Evolutionary conservation across 768 basidiomycete genomes (phyloP).

Genomic region (Tremella yokohamensis): DNA sequence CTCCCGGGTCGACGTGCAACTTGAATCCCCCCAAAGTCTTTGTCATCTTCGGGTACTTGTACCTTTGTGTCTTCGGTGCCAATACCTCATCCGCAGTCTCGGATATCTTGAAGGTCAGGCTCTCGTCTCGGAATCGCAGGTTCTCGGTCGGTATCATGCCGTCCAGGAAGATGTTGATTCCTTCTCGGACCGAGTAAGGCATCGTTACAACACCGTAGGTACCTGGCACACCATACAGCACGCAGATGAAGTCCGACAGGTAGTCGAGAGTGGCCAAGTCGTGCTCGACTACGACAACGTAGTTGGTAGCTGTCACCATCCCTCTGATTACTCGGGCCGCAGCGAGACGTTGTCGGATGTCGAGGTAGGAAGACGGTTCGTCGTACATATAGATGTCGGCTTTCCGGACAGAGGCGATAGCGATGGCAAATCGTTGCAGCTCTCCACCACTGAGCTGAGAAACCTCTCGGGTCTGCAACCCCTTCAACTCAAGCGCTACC

Average conservation of each 20-base stretch:
- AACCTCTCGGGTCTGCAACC: constrained; percentile 81
- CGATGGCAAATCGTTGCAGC: constrained; percentile 95
- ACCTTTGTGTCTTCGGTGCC: constrained; percentile 80
- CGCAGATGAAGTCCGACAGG: constrained; percentile 96
- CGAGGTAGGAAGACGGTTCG: constrained; percentile 96
- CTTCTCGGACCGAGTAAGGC: constrained; percentile 97
- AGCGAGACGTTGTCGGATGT: constrained; percentile 89
- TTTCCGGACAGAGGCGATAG: constrained; percentile 88
- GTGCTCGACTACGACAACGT: constrained; percentile 97
- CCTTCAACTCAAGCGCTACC: constrained; percentile 78
- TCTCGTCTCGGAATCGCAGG: constrained; percentile 93
- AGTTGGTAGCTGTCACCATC: constrained; percentile 74
- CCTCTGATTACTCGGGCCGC: constrained; percentile 93
- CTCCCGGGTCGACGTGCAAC: constrained; percentile 80
- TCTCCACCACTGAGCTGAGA: constrained; percentile 90
- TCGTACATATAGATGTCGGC: constrained; percentile 72
- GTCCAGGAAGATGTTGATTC: constrained; percentile 99
- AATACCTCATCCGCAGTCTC: constrained; percentile 90
- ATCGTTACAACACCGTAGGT: constrained; percentile 82
- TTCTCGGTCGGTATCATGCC: constrained; percentile 99
- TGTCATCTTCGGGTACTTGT: constrained; percentile 90
- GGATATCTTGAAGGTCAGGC: constrained; percentile 93
- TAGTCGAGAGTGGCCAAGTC: constrained; percentile 98
- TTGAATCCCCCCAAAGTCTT: constrained; percentile 96
- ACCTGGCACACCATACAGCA: constrained; percentile 73